These are phyloP conservation scores for Tulasnella sp. DNA, from an alignment of 768 basidiomycete species.

Conservation along the genomic window DNA sequence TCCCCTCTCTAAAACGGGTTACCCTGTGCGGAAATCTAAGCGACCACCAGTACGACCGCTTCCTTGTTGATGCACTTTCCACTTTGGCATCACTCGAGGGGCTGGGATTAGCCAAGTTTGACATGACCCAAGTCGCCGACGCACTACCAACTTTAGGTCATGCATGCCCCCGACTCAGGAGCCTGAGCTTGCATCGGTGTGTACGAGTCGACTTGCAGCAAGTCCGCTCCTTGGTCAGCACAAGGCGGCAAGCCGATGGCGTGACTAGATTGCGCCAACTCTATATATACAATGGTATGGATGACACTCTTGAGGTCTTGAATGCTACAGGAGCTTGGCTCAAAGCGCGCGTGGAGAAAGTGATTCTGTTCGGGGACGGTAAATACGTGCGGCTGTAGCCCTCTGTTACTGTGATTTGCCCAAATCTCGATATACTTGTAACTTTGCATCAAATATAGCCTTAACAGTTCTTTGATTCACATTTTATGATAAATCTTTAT, in stretches of 20 bases:
- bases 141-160: not conserved
- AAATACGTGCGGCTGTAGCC: not conserved
- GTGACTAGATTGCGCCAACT: not conserved
- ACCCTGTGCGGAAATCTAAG: not conserved
- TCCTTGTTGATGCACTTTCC: not conserved
- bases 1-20: not conserved
- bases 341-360: not conserved
- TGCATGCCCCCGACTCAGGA: not conserved
- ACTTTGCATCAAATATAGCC: too few relatives aligned
- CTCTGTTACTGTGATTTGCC: too few relatives aligned
- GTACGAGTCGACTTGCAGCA: not conserved
- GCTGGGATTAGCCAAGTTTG: not conserved
- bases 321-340: not conserved
- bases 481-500: too few relatives aligned
- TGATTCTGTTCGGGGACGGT: not conserved
- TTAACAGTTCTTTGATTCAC: too few relatives aligned
- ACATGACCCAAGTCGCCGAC: not conserved
- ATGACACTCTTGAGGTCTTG: not conserved
- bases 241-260: not conserved
- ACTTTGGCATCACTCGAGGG: not conserved
- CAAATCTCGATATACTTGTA: too few relatives aligned
- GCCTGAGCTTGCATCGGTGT: not conserved
- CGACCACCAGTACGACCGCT: not conserved
- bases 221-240: not conserved
- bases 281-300: not conserved